These are phyloP conservation scores for Globisporangium carolinianum DNA, from an alignment of 352 stramenopile genomes.

Conservation along the genomic window DNA sequence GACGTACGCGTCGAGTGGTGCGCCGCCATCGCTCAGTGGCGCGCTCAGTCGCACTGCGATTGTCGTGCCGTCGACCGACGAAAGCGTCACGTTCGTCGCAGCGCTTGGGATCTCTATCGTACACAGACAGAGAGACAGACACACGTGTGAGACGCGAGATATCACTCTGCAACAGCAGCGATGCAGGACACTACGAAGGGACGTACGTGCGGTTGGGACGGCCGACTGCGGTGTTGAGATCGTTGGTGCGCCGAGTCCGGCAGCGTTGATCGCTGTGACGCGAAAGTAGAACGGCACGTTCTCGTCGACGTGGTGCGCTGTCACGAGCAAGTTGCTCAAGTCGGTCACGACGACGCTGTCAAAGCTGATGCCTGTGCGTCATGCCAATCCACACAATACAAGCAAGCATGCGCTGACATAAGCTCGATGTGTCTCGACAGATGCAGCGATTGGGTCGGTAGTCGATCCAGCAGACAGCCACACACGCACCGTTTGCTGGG, in stretches of 20 bases:
- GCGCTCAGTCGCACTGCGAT: constrained; percentile 72
- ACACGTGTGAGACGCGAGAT: no score
- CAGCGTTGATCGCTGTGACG: constrained; percentile 88
- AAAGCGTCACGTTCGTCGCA: constrained; percentile 67
- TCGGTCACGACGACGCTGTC: constrained; percentile 87
- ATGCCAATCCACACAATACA: no score
- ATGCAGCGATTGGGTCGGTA: no score
- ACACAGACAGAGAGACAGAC: not conserved
- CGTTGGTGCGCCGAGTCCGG: constrained; percentile 55
- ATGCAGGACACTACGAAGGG: no score
- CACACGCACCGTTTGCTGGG: constrained; percentile 45
- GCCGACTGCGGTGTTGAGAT: constrained; percentile 81
- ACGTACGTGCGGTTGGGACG: constrained; percentile 77
- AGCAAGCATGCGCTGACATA: no score
- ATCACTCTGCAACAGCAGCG: no score
- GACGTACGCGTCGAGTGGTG: constrained; percentile 82
- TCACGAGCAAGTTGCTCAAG: constrained; percentile 75
- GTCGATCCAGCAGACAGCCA: not conserved
- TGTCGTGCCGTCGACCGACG: constrained; percentile 84
- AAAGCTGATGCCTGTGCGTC: constrained; percentile 57
- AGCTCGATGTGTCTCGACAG: no score
- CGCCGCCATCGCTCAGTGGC: constrained; percentile 81
- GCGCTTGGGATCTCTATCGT: constrained; percentile 47
- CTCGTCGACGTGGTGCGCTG: constrained; percentile 84
- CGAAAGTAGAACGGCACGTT: constrained; percentile 94